Percentiles rank a stretch among this genome's conserved stretches.
Conservation (phyloP, 2,329 filamentous ascomycete species). For the Lecanosticta acicola region DNA sequence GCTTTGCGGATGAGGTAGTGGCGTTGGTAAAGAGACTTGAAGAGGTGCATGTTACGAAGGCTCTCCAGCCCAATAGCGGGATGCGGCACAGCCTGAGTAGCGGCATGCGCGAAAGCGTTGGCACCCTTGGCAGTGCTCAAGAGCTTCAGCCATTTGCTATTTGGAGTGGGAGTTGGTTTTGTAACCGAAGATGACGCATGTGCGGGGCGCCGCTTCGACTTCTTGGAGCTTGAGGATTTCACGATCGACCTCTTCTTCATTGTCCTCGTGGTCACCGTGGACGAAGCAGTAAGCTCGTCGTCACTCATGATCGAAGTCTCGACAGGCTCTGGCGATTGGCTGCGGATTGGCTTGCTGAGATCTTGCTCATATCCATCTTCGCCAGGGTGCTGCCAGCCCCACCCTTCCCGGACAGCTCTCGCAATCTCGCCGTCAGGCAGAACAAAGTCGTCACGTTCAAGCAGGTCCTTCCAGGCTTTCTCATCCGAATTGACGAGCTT, state of each 20-base stretch:
- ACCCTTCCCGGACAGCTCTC: conserved; percentile 81
- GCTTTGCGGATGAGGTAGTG: conserved; percentile 84
- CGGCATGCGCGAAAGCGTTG: conserved; percentile 77
- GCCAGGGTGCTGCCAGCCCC: conserved; percentile 89
- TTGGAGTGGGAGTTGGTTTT: conserved; percentile 42
- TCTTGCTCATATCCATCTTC: conserved; percentile 72
- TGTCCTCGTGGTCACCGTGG: conserved; percentile 17
- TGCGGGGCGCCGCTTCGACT: conserved; percentile 43
- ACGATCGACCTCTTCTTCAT: conserved; percentile 22
- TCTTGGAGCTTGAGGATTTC: conserved; percentile 38
- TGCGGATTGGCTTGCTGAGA: conserved; percentile 52
- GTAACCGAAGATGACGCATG: conserved; percentile 22
- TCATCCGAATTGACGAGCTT: conserved; percentile 88
- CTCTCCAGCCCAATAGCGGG: conserved; percentile 72
- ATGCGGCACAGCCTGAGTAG: conserved; percentile 74
- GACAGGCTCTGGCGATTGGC: conserved; percentile 17
- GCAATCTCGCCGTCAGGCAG: conserved; percentile 77
- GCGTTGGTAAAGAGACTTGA: conserved; percentile 91
- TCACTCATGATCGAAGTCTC: conserved; percentile 24
- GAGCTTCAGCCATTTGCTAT: conserved; percentile 40
- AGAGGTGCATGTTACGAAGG: conserved; percentile 80
- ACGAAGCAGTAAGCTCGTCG: conserved; percentile 30
- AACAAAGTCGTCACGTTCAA: conserved; percentile 76
- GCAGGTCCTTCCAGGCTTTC: conserved; percentile 88
- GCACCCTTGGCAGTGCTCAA: conserved; percentile 66